A percentile compares a stretch with the other conserved stretches of the same genome.
These are phyloP conservation scores for Boletus coccyginus DNA, from an alignment of 768 basidiomycete species.

Conservation along the genomic window DNA sequence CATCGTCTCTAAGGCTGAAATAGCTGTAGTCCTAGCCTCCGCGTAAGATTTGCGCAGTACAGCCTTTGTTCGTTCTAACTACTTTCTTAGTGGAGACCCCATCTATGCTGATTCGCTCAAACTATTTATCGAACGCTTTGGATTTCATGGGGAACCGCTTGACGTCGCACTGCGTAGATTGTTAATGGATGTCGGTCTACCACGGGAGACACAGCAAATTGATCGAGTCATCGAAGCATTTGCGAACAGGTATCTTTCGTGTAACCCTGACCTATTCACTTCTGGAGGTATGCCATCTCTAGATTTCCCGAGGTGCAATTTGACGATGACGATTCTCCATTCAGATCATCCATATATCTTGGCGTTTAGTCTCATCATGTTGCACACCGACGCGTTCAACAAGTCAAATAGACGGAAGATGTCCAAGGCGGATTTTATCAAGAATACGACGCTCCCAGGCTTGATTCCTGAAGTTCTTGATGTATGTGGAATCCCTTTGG, in stretches of 20 bases:
- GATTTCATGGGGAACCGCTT: conserved; percentile 76
- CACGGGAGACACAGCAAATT: conserved; percentile 97
- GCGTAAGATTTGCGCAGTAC: conserved; percentile 47
- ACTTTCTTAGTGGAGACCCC: conserved; percentile 54
- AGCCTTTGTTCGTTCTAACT: conserved; percentile 8
- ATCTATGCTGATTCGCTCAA: conserved; percentile 70
- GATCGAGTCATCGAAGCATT: conserved; percentile 97
- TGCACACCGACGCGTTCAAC: conserved; percentile 98
- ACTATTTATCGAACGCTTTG: conserved; percentile 71
- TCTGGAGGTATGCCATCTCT: conserved; percentile 57
- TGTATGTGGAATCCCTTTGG: conserved; percentile 42
- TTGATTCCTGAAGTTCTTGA: conserved; percentile 81
- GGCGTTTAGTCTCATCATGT: conserved; percentile 97
- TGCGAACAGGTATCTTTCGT: conserved; percentile 75
- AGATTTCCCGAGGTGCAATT: not conserved
- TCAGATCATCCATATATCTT: conserved; percentile 93
- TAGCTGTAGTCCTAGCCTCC: conserved; percentile 77
- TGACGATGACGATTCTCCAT: not conserved
- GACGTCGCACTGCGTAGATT: conserved; percentile 89
- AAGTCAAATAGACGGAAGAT: conserved; percentile 97
- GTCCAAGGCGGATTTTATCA: conserved; percentile 91
- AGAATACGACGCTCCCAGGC: conserved; percentile 87
- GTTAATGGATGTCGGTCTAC: conserved; percentile 88
- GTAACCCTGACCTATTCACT: conserved; percentile 78
- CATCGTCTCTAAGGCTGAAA: conserved; percentile 71